Evolutionary conservation across 306 rosid genomes (phyloP), one percentile per base, ranked within the genome.

Genomic region (Crotalaria pallida): DNA sequence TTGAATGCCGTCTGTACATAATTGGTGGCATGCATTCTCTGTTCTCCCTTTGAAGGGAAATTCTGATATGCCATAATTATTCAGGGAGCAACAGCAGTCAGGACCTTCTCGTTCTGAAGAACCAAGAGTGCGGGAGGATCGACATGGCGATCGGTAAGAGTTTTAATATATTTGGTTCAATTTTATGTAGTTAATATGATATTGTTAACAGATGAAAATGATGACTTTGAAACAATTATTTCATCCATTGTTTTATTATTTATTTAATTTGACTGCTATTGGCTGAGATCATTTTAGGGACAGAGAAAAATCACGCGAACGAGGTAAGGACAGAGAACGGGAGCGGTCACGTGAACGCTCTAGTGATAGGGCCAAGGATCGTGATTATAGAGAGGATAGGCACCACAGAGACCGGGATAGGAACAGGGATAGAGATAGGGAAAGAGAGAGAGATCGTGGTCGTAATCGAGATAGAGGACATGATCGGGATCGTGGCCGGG

Each of bases 401-500:
- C 97, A 87, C 80, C 96, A 88, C 80, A 86, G 93, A 80, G 99
- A 95, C 67, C 87, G 99, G 29, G 97, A 95, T 58, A 95, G 91
- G 73, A 59, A 51, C 16, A 65, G 79, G 68, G 84, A 81, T 57
- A 81, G 66, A 51, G 95, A 84, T 2, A 87, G 86, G 51, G 96
- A 84, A 2, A 80, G 92, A 34, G 98, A 88, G 0, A 84, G 89
- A n/a, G 96, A 84, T 10, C 88, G 92, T 0, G 97, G 88, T 12
- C 88, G 93, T 72, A 91, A 84, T 64, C 85, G 98, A 2, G 89
- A 85, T 8, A 87, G 91, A 38, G 79, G 67, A 36, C 82, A 93
- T 21, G 94, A 78, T 40, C 85, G 96, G 26, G 94, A 80, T 45
- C 84, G 91, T 13, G 92, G 77, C 21, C 88, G 93, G 0, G 98